These are phyloP conservation scores for Pseudogymnoascus sp. DNA, from an alignment of 2,329 filamentous ascomycete genomes.

Conservation along the genomic window DNA sequence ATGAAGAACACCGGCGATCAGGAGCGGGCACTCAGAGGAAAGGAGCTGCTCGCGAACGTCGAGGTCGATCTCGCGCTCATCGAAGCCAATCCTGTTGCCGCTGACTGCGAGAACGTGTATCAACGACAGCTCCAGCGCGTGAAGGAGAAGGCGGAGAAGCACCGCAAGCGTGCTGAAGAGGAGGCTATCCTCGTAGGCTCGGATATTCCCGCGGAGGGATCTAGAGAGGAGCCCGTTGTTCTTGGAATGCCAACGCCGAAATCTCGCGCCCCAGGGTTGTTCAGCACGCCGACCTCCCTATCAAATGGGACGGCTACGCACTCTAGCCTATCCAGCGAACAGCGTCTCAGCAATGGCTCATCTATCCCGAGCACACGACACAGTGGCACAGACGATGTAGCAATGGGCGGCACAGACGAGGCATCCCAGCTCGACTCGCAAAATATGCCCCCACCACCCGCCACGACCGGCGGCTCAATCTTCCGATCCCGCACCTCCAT, in stretches of 20 bases:
- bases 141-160: constrained; percentile 50
- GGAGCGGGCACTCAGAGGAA: constrained; percentile 75
- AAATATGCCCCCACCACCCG: constrained; percentile 23
- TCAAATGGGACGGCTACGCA: constrained; percentile 48
- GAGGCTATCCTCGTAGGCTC: constrained; percentile 14
- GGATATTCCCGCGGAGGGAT: neutral
- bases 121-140: constrained; percentile 60
- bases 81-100: constrained; percentile 55
- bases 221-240: constrained; percentile 31
- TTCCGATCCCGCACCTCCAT: neutral
- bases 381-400: constrained; percentile 40
- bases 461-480: constrained; percentile 24
- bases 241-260: constrained; percentile 59
- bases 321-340: constrained; percentile 22
- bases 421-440: constrained; percentile 1
- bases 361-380: constrained; percentile 32
- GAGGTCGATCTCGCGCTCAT: constrained; percentile 84
- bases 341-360: constrained; percentile 45
- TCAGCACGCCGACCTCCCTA: constrained; percentile 41
- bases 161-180: constrained; percentile 38
- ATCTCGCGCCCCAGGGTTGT: constrained; percentile 24
- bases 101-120: constrained; percentile 79
- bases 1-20: constrained; percentile 74
- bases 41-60: constrained; percentile 86
- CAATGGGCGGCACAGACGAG: constrained; percentile 51